Base-by-base conservation (phyloP, 768 basidiomycete species). In the Leucocoprinus birnbaumii region DNA sequence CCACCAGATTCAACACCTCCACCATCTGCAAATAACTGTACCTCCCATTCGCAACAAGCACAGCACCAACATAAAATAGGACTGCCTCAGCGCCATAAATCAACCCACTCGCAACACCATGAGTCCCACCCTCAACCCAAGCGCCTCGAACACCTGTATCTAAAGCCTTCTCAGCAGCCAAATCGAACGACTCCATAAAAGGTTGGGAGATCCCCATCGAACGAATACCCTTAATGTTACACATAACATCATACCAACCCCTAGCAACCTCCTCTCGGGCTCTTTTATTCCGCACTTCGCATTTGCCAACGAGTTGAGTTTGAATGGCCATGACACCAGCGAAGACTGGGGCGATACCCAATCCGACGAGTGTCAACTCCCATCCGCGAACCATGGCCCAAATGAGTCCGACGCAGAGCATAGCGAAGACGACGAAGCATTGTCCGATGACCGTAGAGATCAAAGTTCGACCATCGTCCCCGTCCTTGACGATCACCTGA, bases 371-470 rank as follows among this genome's bases (percentile, higher is more conserved):
- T 0, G 94, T 96, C 61, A 98, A 74, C 71, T 97, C 86, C 97
- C 96, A 99, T 0, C 93, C 92, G 26, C 80, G 73, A 1, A 82
- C 78, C 67, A 98, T 76, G 0, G 95, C 95, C 96, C 97, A 99
- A 16, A 89, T 65, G 18, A 98, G 69, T 7, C 94, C 95, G 2
- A 96, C 74, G 1, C 79, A 66, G 44, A 98, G 78, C 94, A 98
- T 97, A 13, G 88, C 74, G 8, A 70, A 57, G 13, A 95, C 90
- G 18, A 94, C 89, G 34, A 86, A 65, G 26, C 76, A 73, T 65
- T 95, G 91, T 0, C 82, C 82, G 44, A 89, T 70, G 40, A 94
- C 85, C 11, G 84, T 77, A 1, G 88, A 76, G 58, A 98, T 77
- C 44, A 99, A 74, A 27, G 81, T 77, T 19, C 89, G 72, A 11